Evolutionary conservation across 1,284 basidiomycete species (phyloP), one percentile per base, ranked within the genome.

Genomic region (Fomitiporia mediterranea): DNA sequence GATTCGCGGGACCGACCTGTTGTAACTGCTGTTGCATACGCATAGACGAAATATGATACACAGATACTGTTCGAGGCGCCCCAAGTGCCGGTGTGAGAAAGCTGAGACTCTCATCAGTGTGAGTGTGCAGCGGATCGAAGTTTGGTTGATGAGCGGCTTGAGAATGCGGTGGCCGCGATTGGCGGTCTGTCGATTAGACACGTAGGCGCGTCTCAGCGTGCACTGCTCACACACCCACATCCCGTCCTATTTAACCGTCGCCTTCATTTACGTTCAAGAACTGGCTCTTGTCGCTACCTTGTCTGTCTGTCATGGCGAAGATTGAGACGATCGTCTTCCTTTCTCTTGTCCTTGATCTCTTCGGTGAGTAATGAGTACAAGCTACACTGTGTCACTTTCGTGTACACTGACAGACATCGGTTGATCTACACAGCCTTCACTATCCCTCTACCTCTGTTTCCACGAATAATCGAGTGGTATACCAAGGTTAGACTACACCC

Each of bases 361-460:
- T 95, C 58, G 84, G 84, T 82, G 51, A 17, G 56, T 50, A 6
- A 37, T 21, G 7, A 23, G 67, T 58, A 65, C 54, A 48, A 53
- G 51, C 52, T 21, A 43, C 43, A 2, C 35, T 39, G 32, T n/a
- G 8, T n/a, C 27, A 19, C 42, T 21, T 35, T 17, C 30, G 35
- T 55, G 51, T 19, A 25, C 39, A 53, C 48, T 51, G 30, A 37
- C 49, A 35, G 23, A 34, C 25, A n/a, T 46, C 32, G 32, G 6
- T 13, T 17, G 44, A n/a, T n/a, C 42, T 25, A 51, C 38, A 28
- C 65, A 85, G 91, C 92, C 11, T 95, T 94, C 70, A 95, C 93
- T n/a, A 91, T 95, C 43, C 92, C 92, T n/a, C 76, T 95, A 30
- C 92, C 92, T 32, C 80, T 95, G 38, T 95, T 95, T 70, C 93